Evolutionary conservation across 208 protist species (phyloP).

Genomic region (Blechomonas ayalai): DNA sequence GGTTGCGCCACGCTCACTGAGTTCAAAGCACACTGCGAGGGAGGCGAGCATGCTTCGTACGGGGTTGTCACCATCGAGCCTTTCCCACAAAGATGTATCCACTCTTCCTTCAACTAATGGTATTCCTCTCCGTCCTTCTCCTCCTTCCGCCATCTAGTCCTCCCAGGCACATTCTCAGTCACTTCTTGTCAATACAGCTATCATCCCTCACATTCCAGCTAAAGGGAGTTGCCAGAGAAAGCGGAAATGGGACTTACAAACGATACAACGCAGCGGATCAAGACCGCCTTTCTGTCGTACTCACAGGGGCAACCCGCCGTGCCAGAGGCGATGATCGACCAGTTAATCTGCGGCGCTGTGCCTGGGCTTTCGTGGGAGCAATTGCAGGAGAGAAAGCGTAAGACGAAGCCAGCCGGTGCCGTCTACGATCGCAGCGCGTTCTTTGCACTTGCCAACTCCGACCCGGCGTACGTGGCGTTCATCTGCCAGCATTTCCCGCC

Average conservation of each 20-base stretch:
- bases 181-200: too few relatives aligned
- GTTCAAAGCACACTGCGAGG: too few relatives aligned
- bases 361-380: conserved; percentile 76
- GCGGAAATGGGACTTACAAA: conserved; percentile 51
- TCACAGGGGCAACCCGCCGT: conserved; percentile 73
- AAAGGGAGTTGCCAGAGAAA: too few relatives aligned
- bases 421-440: conserved; percentile 72
- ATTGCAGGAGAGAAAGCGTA: conserved; percentile 64
- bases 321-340: conserved; percentile 80
- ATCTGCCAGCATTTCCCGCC: conserved; percentile 71
- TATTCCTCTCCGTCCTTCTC: too few relatives aligned
- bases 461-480: conserved; percentile 67
- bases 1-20: too few relatives aligned
- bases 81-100: too few relatives aligned
- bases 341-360: conserved; percentile 84
- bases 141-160: too few relatives aligned
- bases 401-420: conserved; percentile 36
- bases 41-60: too few relatives aligned
- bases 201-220: too few relatives aligned
- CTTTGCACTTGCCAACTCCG: conserved; percentile 69
- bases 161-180: too few relatives aligned
- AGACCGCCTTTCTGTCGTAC: conserved; percentile 85
- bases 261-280: conserved; percentile 77
- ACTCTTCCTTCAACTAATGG: too few relatives aligned
- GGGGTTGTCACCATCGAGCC: too few relatives aligned